These are phyloP conservation scores for Choanephora cucurbitarum DNA, from an alignment of 371 early-diverging fungal species.

Conservation along the genomic window DNA sequence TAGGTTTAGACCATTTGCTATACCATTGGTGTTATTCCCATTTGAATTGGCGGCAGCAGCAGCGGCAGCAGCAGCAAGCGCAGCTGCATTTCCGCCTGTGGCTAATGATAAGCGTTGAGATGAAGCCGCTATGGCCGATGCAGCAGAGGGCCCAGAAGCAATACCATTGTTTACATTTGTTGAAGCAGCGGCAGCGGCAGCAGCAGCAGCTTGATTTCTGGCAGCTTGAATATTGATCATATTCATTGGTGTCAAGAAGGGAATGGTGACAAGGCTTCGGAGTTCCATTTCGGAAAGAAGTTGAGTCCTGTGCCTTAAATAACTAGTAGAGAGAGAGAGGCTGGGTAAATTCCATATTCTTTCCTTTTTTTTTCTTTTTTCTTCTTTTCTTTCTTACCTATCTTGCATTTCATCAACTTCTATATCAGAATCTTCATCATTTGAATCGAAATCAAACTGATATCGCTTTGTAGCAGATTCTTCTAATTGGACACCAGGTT, in stretches of 20 bases:
- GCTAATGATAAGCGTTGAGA: constrained; percentile 20
- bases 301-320: constrained; percentile 50
- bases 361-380: constrained; percentile 1
- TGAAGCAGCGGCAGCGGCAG: constrained; percentile 5
- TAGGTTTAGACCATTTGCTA: neutral
- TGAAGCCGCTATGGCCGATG: constrained; percentile 16
- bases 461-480: constrained; percentile 20
- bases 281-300: constrained; percentile 54
- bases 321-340: constrained; percentile 25
- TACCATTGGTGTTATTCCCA: neutral
- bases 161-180: neutral
- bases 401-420: constrained; percentile 52
- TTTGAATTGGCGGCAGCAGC: constrained; percentile 15
- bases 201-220: constrained; percentile 15
- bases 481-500: constrained; percentile 22
- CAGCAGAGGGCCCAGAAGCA: neutral
- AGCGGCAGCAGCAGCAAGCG: constrained; percentile 6
- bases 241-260: constrained; percentile 42
- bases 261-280: constrained; percentile 44
- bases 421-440: constrained; percentile 50
- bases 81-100: constrained; percentile 8
- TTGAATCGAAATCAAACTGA: constrained; percentile 55
- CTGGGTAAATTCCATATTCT: constrained; percentile 32
- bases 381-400: constrained; percentile 29
- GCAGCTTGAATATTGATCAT: constrained; percentile 28